Conservation (phyloP, 2,329 filamentous ascomycete species). For the Aspergillus ruber region DNA sequence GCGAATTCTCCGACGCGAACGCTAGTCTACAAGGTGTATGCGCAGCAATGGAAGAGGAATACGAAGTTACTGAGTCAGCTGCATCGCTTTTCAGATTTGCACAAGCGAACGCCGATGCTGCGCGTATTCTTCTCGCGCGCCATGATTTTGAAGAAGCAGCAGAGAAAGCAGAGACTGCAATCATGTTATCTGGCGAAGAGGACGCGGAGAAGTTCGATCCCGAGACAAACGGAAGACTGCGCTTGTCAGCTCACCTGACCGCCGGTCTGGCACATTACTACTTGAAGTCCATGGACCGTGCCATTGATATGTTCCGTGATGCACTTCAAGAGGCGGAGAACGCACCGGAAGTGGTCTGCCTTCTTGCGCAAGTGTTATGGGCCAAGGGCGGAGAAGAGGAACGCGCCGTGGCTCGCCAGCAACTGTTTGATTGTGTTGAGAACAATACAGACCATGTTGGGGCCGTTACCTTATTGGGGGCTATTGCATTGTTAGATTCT, state of each 20-base stretch:
- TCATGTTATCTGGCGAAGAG: constrained; percentile 70
- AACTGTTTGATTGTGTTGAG: constrained; percentile 75
- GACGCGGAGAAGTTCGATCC: constrained; percentile 56
- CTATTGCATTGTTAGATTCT: constrained; percentile 73
- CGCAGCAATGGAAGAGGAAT: constrained; percentile 66
- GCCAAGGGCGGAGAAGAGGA: constrained; percentile 72
- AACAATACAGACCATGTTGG: constrained; percentile 67
- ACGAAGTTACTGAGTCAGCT: constrained; percentile 73
- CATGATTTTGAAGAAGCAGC: constrained; percentile 61
- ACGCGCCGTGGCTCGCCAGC: constrained; percentile 66
- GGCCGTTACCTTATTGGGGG: constrained; percentile 72
- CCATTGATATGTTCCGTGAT: constrained; percentile 71
- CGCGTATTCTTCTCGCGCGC: constrained; percentile 70
- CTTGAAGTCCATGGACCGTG: constrained; percentile 56
- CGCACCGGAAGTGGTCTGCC: constrained; percentile 76
- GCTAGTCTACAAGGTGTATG: constrained; percentile 61
- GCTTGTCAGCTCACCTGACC: constrained; percentile 79
- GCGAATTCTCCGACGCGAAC: constrained; percentile 60
- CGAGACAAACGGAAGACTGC: constrained; percentile 61
- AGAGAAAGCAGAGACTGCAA: constrained; percentile 72
- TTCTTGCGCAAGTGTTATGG: constrained; percentile 89
- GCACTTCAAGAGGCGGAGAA: constrained; percentile 70
- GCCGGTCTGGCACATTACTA: constrained; percentile 79
- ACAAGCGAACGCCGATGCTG: constrained; percentile 77
- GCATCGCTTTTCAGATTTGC: constrained; percentile 69